Conservation (phyloP, 192 early-diverging fungal species). For the Mortierella hygrophila region DNA sequence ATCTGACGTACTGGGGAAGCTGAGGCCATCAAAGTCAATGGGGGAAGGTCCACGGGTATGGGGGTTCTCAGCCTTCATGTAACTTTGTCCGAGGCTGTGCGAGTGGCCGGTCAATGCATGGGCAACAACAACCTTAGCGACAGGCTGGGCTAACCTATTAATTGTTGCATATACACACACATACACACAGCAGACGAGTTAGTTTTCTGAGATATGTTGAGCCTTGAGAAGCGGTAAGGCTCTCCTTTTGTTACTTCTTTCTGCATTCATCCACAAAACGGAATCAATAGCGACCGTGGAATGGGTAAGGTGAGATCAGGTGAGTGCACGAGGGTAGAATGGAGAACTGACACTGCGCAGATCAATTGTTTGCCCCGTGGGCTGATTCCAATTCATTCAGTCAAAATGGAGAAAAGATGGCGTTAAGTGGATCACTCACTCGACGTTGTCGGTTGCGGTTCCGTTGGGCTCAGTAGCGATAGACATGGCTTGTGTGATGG, state of each 20-base stretch:
- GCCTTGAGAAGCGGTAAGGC: neutral
- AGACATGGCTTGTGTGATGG: neutral
- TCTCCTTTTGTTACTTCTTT: neutral
- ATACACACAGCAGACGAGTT: neutral
- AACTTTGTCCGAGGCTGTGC: conserved; percentile 22
- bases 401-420: neutral
- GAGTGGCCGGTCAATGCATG: conserved; percentile 51
- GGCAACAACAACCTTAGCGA: conserved; percentile 18
- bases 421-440: neutral
- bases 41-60: conserved; percentile 53
- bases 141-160: conserved; percentile 36
- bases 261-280: neutral
- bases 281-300: neutral
- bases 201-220: neutral
- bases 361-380: neutral
- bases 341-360: neutral
- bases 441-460: neutral
- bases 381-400: neutral
- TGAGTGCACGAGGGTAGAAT: neutral
- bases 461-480: neutral
- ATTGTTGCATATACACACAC: neutral
- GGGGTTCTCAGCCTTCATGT: conserved; percentile 37
- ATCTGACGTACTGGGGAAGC: conserved; percentile 82
- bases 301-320: neutral
- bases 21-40: conserved; percentile 80